Conservation (phyloP, 495 filamentous ascomycete genomes). For the Podospora australis region DNA sequence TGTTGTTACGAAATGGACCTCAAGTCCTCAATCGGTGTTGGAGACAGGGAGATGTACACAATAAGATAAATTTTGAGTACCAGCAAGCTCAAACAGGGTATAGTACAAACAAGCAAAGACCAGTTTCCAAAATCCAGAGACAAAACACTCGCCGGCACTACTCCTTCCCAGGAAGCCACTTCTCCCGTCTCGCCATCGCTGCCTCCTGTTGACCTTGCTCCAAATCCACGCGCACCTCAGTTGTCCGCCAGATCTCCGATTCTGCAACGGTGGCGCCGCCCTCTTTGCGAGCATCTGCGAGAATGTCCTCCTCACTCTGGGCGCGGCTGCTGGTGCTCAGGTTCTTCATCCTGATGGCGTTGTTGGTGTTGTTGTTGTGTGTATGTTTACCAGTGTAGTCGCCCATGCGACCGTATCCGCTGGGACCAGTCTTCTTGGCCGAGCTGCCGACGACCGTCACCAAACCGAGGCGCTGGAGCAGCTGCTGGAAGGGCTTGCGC, state of each 20-base stretch:
- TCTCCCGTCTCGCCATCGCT: too few relatives aligned
- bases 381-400: not conserved
- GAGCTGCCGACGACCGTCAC: not conserved
- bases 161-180: too few relatives aligned
- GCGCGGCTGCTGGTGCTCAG: conserved; percentile 8
- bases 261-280: not conserved
- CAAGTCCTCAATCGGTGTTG: too few relatives aligned
- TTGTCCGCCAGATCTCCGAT: conserved; percentile 14
- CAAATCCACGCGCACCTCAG: conserved; percentile 10
- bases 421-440: not conserved
- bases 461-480: conserved; percentile 8
- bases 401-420: conserved; percentile 1
- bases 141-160: too few relatives aligned
- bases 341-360: conserved; percentile 11
- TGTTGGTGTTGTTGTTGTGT: not conserved
- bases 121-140: too few relatives aligned
- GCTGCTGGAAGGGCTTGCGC: conserved; percentile 11
- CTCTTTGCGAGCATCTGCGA: not conserved
- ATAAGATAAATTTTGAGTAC: too few relatives aligned
- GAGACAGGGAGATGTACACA: too few relatives aligned
- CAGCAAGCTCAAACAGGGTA: too few relatives aligned
- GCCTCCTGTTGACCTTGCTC: conserved; percentile 1
- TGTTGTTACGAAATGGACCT: too few relatives aligned
- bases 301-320: conserved; percentile 16
- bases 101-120: too few relatives aligned